These are phyloP conservation scores for Claviceps africana DNA, from an alignment of 2,329 filamentous ascomycete species.

Conservation along the genomic window DNA sequence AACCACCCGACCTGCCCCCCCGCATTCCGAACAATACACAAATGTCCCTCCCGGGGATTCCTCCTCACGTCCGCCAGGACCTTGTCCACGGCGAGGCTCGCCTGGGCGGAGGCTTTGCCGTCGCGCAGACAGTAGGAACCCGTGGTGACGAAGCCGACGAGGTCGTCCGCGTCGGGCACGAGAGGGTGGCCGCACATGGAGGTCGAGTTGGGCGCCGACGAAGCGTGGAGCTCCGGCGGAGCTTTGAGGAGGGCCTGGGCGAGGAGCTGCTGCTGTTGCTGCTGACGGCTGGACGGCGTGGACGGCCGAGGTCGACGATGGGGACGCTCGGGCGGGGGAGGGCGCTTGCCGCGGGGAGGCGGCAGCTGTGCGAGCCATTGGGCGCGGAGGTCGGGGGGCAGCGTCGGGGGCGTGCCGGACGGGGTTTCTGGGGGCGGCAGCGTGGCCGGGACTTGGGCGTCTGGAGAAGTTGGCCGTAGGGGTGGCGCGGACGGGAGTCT, in stretches of 20 bases:
- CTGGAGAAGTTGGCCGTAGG: conserved; percentile 14
- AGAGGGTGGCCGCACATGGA: conserved; percentile 44
- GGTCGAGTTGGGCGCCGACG: conserved; percentile 22
- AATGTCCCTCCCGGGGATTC: conserved; percentile 27
- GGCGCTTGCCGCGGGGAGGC: conserved; percentile 11
- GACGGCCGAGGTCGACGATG: conserved; percentile 6
- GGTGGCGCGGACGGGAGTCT: conserved; percentile 43
- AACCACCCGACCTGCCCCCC: conserved; percentile 70
- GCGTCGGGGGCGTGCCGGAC: conserved; percentile 13
- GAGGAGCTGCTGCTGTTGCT: conserved; percentile 21
- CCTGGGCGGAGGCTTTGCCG: conserved; percentile 64
- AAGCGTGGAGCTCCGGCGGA: conserved; percentile 16
- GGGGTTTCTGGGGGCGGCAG: conserved; percentile 15
- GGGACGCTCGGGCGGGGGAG: not conserved
- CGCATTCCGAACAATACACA: conserved; percentile 71
- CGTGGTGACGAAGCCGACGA: conserved; percentile 82
- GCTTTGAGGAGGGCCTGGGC: conserved; percentile 35
- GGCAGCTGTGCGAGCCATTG: conserved; percentile 56
- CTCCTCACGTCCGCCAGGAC: conserved; percentile 27
- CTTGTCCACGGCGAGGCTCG: conserved; percentile 48
- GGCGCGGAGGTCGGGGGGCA: conserved; percentile 40
- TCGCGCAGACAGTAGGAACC: conserved; percentile 70
- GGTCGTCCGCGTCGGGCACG: conserved; percentile 59
- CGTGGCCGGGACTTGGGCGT: conserved; percentile 33
- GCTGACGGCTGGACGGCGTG: conserved; percentile 20